These are phyloP conservation scores for Barnettozyma californica DNA, from an alignment of 805 yeast genomes.

Conservation along the genomic window DNA sequence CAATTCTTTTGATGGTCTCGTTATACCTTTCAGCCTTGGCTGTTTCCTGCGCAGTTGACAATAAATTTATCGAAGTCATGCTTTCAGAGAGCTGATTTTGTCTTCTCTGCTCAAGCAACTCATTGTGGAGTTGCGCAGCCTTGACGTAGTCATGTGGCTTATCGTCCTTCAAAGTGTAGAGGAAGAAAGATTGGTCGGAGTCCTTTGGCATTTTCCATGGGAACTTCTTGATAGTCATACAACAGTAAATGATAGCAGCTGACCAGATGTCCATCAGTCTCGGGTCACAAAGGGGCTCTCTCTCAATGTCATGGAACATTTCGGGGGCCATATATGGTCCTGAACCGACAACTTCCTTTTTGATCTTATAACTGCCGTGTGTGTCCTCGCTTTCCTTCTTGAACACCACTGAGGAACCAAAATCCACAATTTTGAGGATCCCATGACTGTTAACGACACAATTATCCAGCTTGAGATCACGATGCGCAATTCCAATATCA, in stretches of 20 bases:
- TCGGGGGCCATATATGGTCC: slow-evolving; percentile 89
- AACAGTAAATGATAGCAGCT: slow-evolving; percentile 76
- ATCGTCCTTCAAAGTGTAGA: slow-evolving; percentile 65
- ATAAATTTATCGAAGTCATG: slow-evolving; percentile 19
- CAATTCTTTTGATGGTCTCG: slow-evolving; percentile 6
- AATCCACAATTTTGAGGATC: slow-evolving; percentile 72
- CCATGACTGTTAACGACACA: slow-evolving; percentile 75
- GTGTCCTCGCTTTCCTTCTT: slow-evolving; percentile 60
- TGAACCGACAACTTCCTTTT: slow-evolving; percentile 56
- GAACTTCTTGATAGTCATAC: slow-evolving; percentile 79
- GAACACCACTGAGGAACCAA: slow-evolving; percentile 80
- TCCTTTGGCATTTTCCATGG: slow-evolving; percentile 83
- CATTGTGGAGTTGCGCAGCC: slow-evolving; percentile 68
- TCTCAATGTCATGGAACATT: slow-evolving; percentile 45
- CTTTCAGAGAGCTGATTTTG: slow-evolving; percentile 30
- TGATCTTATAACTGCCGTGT: slow-evolving; percentile 39
- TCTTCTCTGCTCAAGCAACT: slow-evolving; percentile 53
- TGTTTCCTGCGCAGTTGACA: slow-evolving; percentile 11
- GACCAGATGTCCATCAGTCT: slow-evolving; percentile 82
- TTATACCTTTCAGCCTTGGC: neutral
- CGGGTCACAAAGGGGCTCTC: slow-evolving; percentile 49
- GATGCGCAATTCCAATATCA: slow-evolving; percentile 73
- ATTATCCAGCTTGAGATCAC: slow-evolving; percentile 78
- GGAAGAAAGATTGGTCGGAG: slow-evolving; percentile 63
- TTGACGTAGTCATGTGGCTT: slow-evolving; percentile 69